Conservation (phyloP, 305 asterid genomes). For the Salvia sclarea region DNA sequence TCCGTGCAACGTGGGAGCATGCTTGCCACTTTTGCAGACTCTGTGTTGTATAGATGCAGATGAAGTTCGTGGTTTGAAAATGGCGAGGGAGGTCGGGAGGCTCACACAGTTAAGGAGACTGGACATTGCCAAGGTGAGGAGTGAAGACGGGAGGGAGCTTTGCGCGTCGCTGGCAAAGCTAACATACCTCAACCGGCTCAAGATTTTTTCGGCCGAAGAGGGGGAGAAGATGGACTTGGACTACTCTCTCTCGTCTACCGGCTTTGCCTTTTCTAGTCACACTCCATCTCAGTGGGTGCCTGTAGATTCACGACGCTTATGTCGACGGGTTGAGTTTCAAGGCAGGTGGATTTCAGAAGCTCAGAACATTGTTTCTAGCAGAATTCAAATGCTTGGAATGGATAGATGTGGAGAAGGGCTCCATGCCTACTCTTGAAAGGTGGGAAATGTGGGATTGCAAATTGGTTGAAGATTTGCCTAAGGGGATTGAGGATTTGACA, state of each 20-base stretch:
- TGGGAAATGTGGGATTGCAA: background rate
- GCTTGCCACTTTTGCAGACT: background rate
- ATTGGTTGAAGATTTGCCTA: background rate
- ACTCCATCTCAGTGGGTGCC: constrained; percentile 28
- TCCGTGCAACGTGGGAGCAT: background rate
- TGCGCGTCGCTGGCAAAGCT: constrained; percentile 42
- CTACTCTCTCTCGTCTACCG: constrained; percentile 6
- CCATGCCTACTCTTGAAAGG: constrained; percentile 28
- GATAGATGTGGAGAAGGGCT: constrained; percentile 28
- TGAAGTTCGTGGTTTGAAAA: background rate
- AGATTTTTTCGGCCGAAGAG: constrained; percentile 10
- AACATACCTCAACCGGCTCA: constrained; percentile 20
- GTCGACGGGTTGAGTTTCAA: constrained; percentile 32
- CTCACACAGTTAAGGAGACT: background rate
- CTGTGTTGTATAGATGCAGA: constrained; percentile 1
- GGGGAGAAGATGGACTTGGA: constrained; percentile 38
- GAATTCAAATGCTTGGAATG: constrained; percentile 9
- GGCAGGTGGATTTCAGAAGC: constrained; percentile 26
- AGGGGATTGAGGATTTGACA: background rate
- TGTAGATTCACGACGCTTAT: constrained; percentile 12
- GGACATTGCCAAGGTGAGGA: constrained; percentile 2
- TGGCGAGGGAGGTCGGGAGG: constrained; percentile 10
- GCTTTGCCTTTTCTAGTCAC: constrained; percentile 12
- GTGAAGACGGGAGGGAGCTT: constrained; percentile 31
- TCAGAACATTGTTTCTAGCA: background rate